Evolutionary conservation across 2,329 filamentous ascomycete genomes (phyloP), one percentile per base, ranked within the genome.

Genomic region (Cercospora sp.): DNA sequence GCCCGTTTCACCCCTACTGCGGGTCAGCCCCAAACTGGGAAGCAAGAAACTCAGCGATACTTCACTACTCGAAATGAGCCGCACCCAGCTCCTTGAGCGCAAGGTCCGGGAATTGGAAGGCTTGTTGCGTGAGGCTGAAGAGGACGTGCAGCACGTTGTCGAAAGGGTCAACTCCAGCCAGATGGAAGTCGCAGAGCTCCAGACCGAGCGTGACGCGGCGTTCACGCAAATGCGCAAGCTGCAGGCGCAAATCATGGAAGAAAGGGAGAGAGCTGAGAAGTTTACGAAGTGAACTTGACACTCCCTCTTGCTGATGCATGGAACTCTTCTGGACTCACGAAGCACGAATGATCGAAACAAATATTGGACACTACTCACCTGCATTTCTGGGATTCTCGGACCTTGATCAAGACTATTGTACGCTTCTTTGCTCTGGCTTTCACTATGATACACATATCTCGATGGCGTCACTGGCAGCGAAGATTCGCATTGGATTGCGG

Each of bases 81-180:
- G 92, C 81, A 89, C 94, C 63, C 87, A 91, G 69, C 84, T 87
- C 67, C 87, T 99, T 37, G 91, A 93, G 78, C 87, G 88, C 69
- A 89, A 91, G 69, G 92, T 98, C 7, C 83, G 88, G 66, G 93
- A 97, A 80, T 87, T 99, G 2, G 95, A 99, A 82, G 89, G 88
- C 74, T 90, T 94, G 16, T 84, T 96, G 12, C 81, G 86, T 5
- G 87, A 92, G 71, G 91, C 92, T 16, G 92, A 95, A 75, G 82
- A 83, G 61, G 91, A 94, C 81, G 94, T 95, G 91, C 88, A 92
- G 77, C 89, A 92, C 79, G 92, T 95, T 7, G 91, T 96, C 7
- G 85, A 89, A 69, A 86, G 90, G 71, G 94, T 96, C 89, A 94
- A 92, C 80, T 84, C 85, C 73, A 91, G 91, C 9, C 92, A 95